Conservation (phyloP, 306 rosid genomes). For the Vigna unguiculata region DNA sequence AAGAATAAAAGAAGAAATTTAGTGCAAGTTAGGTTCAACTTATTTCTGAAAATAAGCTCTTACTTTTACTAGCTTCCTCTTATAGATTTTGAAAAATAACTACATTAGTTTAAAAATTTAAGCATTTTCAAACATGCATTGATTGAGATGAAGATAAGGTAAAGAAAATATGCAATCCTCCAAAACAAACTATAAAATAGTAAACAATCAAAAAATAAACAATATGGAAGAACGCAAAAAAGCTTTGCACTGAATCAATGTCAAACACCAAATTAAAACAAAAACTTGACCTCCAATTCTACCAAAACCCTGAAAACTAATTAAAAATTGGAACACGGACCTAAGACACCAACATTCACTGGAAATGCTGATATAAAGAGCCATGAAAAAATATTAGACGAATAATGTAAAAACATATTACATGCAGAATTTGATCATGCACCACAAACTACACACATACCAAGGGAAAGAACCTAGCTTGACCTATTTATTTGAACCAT, state of each 20-base stretch:
- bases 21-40: background rate
- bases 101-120: background rate
- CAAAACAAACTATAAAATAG: background rate
- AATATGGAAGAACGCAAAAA: background rate
- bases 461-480: background rate
- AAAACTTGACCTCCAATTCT: background rate
- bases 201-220: background rate
- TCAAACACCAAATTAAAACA: background rate
- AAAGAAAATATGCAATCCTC: conserved; percentile 32
- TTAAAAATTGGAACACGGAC: background rate
- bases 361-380: background rate
- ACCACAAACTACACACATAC: background rate
- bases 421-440: background rate
- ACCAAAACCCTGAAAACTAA: background rate
- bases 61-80: background rate
- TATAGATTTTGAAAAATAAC: background rate
- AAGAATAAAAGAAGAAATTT: conserved; percentile 16
- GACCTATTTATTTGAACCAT: background rate
- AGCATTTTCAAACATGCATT: background rate
- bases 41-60: background rate
- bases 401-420: background rate
- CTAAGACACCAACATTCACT: background rate
- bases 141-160: background rate
- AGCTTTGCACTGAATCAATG: background rate
- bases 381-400: background rate